These are phyloP conservation scores for Macrolepiota albuminosa DNA, from an alignment of 768 basidiomycete genomes.

Conservation along the genomic window DNA sequence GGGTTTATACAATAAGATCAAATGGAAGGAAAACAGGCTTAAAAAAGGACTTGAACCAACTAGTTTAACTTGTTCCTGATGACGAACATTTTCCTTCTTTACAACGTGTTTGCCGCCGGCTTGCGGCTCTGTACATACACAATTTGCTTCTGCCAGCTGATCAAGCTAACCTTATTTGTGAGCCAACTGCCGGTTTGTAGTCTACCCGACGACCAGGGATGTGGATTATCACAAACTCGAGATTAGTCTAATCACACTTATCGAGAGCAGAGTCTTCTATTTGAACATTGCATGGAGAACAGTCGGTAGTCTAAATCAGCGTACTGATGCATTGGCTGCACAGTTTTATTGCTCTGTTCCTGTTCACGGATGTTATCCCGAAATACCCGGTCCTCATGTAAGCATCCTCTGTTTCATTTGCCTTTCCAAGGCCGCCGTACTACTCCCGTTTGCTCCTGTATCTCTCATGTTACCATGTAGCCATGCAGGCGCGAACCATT, in stretches of 20 bases:
- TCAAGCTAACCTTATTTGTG: not conserved
- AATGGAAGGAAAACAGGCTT: not conserved
- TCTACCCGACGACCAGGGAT: not conserved
- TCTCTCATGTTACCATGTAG: conserved; percentile 3
- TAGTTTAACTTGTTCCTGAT: not conserved
- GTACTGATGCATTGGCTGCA: not conserved
- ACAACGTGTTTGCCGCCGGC: conserved; percentile 6
- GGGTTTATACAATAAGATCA: not conserved
- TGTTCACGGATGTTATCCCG: not conserved
- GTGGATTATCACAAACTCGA: not conserved
- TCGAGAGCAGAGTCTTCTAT: not conserved
- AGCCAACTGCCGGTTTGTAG: not conserved
- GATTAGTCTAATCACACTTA: not conserved
- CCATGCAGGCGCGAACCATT: not conserved
- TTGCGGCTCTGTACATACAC: not conserved
- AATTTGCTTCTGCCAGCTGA: conserved; percentile 1
- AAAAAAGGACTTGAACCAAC: not conserved
- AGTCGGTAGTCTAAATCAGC: not conserved
- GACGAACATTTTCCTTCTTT: not conserved
- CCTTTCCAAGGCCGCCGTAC: conserved; percentile 1
- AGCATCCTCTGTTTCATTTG: conserved; percentile 8
- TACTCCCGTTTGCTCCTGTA: conserved; percentile 1
- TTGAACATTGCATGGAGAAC: not conserved
- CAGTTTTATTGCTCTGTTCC: conserved; percentile 5
- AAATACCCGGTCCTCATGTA: conserved; percentile 7